Base-by-base conservation (phyloP, 1,284 basidiomycete species). In the Heliocybe sulcata region DNA sequence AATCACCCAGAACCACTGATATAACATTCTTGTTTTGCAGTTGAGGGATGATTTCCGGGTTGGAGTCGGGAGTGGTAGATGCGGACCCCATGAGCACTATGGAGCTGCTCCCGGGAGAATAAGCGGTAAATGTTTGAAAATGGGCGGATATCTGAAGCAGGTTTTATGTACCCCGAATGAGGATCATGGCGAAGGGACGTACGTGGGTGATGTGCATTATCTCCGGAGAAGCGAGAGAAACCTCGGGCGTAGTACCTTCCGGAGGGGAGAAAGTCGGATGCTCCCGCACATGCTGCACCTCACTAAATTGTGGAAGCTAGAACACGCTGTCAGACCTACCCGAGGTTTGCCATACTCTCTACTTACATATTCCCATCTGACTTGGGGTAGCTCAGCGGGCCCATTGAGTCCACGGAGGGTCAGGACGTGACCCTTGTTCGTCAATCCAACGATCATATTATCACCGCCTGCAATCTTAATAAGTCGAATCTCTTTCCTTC, bases 1-100 rank as follows among this genome's bases (percentile, higher is more conserved):
- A 95, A 69, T 97, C 93, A 3, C 94, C 94, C 49, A 93, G 77
- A 9, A 87, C 84, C 55, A 94, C 85, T 55, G 90, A 90, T 59
- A 95, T 93, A 55, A 95, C 79, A 38, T 77, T 75, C 58, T 74
- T 79, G 61, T 87, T 78, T 62, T 94, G 90, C 20, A 96, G 71
- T 22, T 76, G 78, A 1, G 87, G 84, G 2, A 90, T 76, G 57
- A 90, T 72, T 31, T 76, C 75, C 1, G 92, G 87, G 45, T 64
- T 63, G 45, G 73, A 72, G 19, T 69, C 68, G 25, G 66, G 58
- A 31, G 67, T 67, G 4, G 76, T 80, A 38, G 72, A 67, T 16
- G 71, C 72, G 45, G 77, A 72, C 35, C 83, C 83, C 69, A 84
- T 80, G 57, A 89, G 79, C 31, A 90, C 86, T 52, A 85, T 69